Conservation (phyloP, 805 yeast genomes). For the Scheffersomyces coipomensis region DNA sequence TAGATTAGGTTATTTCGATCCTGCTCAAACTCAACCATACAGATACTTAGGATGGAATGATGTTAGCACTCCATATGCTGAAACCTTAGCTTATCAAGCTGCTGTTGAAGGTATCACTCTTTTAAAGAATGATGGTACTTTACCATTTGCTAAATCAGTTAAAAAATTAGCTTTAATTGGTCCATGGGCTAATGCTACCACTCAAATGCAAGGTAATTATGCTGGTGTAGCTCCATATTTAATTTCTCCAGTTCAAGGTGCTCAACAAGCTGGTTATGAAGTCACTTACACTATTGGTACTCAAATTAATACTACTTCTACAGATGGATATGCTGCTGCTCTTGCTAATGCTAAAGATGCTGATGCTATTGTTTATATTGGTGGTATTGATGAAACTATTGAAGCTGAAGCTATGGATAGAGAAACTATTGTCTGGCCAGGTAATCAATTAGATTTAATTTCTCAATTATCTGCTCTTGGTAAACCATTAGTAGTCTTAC, state of each 20-base stretch:
- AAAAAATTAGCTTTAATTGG: conserved; percentile 7
- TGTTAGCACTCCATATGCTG: conserved; percentile 4
- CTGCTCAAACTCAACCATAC: conserved; percentile 1
- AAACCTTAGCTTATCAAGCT: conserved; percentile 6
- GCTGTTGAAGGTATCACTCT: conserved; percentile 10
- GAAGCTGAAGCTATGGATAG: conserved; percentile 6
- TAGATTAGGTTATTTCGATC: conserved; percentile 6
- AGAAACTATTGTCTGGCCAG: conserved; percentile 5
- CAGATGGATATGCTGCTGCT: conserved; percentile 3
- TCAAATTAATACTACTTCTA: conserved; percentile 3
- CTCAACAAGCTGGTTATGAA: conserved; percentile 2
- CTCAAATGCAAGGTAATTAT: conserved; percentile 5
- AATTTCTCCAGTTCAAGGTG: conserved; percentile 5
- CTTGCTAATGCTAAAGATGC: conserved; percentile 4
- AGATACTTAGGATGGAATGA: conserved; percentile 5
- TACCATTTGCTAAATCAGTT: conserved; percentile 5
- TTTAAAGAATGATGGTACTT: conserved; percentile 9
- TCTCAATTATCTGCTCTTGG: conserved; percentile 2
- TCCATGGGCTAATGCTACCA: conserved; percentile 6
- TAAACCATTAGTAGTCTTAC: conserved; percentile 5
- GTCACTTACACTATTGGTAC: conserved; percentile 5
- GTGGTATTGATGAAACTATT: conserved; percentile 5
- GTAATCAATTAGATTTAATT: conserved; percentile 6
- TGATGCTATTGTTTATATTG: conserved; percentile 6
- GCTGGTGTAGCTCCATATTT: conserved; percentile 5